These are phyloP conservation scores for Trifolium dubium DNA, from an alignment of 306 rosid genomes.

Conservation along the genomic window DNA sequence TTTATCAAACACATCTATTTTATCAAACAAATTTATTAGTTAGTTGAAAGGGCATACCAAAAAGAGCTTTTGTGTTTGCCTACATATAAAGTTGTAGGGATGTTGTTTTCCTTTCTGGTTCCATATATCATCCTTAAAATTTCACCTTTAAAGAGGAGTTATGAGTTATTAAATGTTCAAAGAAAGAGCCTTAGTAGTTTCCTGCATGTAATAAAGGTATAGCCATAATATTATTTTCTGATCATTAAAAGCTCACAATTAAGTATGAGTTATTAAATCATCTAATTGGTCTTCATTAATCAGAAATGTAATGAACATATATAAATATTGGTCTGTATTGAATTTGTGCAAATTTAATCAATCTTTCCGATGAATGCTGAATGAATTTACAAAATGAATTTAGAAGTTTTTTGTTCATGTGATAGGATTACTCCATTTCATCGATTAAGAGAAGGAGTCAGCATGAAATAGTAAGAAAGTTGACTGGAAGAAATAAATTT, in stretches of 20 bases:
- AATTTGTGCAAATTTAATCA: too few relatives aligned
- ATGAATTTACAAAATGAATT: constrained; percentile 2
- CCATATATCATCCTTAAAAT: constrained; percentile 2
- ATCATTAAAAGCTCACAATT: constrained; percentile 8
- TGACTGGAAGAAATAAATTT: constrained; percentile 35
- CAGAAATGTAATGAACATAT: too few relatives aligned
- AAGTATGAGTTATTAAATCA: constrained; percentile 19
- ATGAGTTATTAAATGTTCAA: too few relatives aligned
- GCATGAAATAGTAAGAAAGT: constrained; percentile 54
- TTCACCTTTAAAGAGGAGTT: too few relatives aligned
- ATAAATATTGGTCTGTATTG: too few relatives aligned
- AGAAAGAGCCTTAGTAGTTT: too few relatives aligned
- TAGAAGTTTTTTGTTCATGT: constrained; percentile 34
- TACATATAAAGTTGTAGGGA: constrained; percentile 13
- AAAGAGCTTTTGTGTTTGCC: neutral
- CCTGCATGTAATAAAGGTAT: neutral
- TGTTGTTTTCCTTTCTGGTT: neutral
- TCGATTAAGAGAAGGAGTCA: constrained; percentile 71
- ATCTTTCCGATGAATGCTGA: neutral
- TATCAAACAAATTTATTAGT: constrained; percentile 5
- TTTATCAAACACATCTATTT: neutral
- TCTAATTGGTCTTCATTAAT: neutral
- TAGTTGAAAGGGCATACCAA: neutral
- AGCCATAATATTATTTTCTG: constrained; percentile 2
- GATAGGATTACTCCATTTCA: constrained; percentile 75